Evolutionary conservation across 495 filamentous ascomycete species (phyloP), one percentile per base, ranked within the genome.

Genomic region (Annulohypoxylon moriforme): DNA sequence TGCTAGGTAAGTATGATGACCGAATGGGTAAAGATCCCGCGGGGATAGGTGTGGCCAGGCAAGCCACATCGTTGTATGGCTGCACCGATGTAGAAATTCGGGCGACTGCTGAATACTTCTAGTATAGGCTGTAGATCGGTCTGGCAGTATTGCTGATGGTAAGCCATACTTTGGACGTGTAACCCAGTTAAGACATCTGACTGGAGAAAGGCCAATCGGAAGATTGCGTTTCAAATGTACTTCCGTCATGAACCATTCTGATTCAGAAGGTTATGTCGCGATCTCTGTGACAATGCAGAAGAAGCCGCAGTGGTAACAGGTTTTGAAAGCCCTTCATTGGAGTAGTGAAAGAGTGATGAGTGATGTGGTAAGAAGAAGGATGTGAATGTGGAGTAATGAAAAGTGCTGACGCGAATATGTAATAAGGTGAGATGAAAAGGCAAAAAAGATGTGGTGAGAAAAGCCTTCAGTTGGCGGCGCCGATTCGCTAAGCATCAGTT

Each of bases 401-500:
- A 27, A 25, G 14, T 58, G 55, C 55, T 58, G 55, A 58, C 55
- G 55, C 33, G 18, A 58, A 38, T 36, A 57, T 29, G 29, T 33
- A 55, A 55, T 55, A 16, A 31, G 13, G 25, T 31, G n/a, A 27
- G 31, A 44, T 33, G 18, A 36, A 40, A 29, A 52, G 24, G 24
- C 1, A 29, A 29, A 27, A 27, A 50, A 50, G 20, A 52, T 52
- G 22, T 49, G 46, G 47, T 52, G 29, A 52, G 24, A 29, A 52
- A 31, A 38, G 34, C 20, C 36, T 20, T 40, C n/a, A 40, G 33
- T 58, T 40, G 36, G 20, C 55, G 34, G 42, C 22, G 25, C 47
- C 29, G n/a, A 52, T 29, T 27, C 18, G 46, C 46, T 44, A 44
- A 44, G n/a, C 40, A 44, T 11, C 13, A 52, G 22, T 27, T 25